Conservation (phyloP, 2,329 filamentous ascomycete genomes). For the Kalaharituber pfeilii region DNA sequence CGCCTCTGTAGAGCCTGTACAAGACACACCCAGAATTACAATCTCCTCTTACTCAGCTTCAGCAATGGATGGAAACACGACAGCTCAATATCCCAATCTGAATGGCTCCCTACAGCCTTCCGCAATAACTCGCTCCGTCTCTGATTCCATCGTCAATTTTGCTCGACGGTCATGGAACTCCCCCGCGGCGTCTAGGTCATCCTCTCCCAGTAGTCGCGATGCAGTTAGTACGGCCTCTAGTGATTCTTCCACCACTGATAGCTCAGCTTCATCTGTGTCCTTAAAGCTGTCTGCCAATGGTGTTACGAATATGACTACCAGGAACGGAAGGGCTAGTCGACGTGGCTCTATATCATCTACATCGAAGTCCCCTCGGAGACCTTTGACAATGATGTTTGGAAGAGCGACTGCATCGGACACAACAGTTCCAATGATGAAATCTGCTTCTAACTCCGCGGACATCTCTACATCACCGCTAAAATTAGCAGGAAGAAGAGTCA, state of each 20-base stretch:
- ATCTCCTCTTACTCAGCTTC: slow-evolving; percentile 15
- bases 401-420: slow-evolving; percentile 10
- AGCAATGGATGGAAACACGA: slow-evolving; percentile 9
- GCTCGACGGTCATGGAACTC: slow-evolving; percentile 15
- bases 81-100: slow-evolving; percentile 2
- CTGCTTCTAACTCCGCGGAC: not conserved
- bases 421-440: slow-evolving; percentile 8
- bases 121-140: slow-evolving; percentile 4
- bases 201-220: slow-evolving; percentile 17
- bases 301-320: slow-evolving; percentile 2
- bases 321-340: not conserved
- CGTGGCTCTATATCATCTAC: slow-evolving; percentile 3
- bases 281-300: not conserved
- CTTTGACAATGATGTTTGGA: slow-evolving; percentile 11
- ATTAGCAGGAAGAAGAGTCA: slow-evolving; percentile 24
- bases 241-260: slow-evolving; percentile 12
- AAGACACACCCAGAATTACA: slow-evolving; percentile 13
- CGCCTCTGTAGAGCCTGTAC: not conserved
- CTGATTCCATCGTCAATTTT: slow-evolving; percentile 11
- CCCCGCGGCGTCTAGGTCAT: slow-evolving; percentile 15
- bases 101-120: slow-evolving; percentile 10
- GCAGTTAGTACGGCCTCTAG: slow-evolving; percentile 14
- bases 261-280: slow-evolving; percentile 14
- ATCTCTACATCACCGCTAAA: not conserved
- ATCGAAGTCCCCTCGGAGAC: slow-evolving; percentile 8